phyloP scores from a whole-genome alignment of 2,329 filamentous ascomycete genomes.

The Trichoderma endophyticum region DNA sequence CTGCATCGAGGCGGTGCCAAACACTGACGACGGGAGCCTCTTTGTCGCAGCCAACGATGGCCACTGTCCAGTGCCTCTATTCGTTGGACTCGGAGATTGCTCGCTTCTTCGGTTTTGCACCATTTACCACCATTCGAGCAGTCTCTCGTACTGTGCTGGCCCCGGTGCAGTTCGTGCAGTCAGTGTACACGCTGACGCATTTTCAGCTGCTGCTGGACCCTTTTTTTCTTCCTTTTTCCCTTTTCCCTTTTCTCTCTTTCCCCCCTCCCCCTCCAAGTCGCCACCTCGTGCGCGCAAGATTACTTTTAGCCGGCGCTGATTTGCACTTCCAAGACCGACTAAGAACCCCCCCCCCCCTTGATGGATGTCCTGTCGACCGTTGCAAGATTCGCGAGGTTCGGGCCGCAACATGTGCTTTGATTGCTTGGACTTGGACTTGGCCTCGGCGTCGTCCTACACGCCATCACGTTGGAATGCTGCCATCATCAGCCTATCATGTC shows the following conservation, averaged over 20 bases:
- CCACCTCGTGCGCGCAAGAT: neutral
- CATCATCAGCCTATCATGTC: neutral
- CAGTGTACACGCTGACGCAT: neutral
- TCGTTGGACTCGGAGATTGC: slow-evolving; percentile 1
- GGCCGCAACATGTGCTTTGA: neutral
- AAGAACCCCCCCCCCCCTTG: neutral
- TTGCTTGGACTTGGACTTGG: neutral
- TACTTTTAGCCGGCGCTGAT: neutral
- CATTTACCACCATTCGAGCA: neutral
- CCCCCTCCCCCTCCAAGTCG: neutral
- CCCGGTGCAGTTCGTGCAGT: neutral
- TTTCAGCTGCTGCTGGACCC: neutral
- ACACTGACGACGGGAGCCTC: neutral
- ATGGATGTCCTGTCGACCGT: neutral
- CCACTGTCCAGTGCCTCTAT: neutral
- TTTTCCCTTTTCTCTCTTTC: neutral
- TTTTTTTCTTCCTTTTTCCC: neutral
- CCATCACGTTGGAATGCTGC: neutral
- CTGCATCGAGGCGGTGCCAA: neutral
- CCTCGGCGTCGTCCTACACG: neutral
- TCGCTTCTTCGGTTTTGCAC: slow-evolving; percentile 8
- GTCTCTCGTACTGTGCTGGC: neutral
- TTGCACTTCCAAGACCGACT: neutral
- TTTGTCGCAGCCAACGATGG: neutral
- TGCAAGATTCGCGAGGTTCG: slow-evolving; percentile 6